Conservation (phyloP, 2,329 filamentous ascomycete species). For the Blastomyces parvus region DNA sequence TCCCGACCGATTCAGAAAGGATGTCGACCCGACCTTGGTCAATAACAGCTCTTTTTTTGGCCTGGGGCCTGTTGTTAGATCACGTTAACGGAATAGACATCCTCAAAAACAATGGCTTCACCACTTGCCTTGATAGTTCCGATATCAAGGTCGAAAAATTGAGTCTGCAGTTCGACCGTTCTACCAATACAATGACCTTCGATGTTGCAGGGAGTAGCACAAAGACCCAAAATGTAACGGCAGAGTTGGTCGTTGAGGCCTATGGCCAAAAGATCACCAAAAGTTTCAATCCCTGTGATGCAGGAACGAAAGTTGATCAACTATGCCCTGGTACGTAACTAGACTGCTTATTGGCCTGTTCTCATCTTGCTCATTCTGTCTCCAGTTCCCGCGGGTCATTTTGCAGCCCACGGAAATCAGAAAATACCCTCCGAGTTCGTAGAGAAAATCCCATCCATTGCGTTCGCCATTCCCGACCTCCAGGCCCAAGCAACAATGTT, state of each 20-base stretch:
- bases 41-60: constrained; percentile 18
- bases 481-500: constrained; percentile 73
- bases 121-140: constrained; percentile 51
- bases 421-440: constrained; percentile 62
- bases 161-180: constrained; percentile 69
- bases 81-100: constrained; percentile 56
- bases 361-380: constrained; percentile 2
- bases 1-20: constrained; percentile 7
- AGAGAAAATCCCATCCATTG: constrained; percentile 71
- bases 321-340: constrained; percentile 65
- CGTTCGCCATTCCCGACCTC: constrained; percentile 84
- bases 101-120: constrained; percentile 72
- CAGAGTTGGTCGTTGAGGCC: constrained; percentile 64
- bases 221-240: constrained; percentile 69
- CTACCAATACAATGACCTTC: constrained; percentile 64
- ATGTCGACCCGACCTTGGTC: constrained; percentile 22
- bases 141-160: constrained; percentile 63
- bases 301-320: constrained; percentile 54
- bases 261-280: constrained; percentile 75
- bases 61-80: constrained; percentile 22
- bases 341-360: background rate
- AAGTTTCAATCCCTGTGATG: constrained; percentile 71
- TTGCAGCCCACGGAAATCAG: constrained; percentile 63
- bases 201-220: constrained; percentile 70
- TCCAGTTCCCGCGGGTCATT: constrained; percentile 62